A percentile compares a stretch with the other conserved stretches of the same genome.
phyloP scores from a whole-genome alignment of 495 filamentous ascomycete genomes.

The Extremus antarcticus region DNA sequence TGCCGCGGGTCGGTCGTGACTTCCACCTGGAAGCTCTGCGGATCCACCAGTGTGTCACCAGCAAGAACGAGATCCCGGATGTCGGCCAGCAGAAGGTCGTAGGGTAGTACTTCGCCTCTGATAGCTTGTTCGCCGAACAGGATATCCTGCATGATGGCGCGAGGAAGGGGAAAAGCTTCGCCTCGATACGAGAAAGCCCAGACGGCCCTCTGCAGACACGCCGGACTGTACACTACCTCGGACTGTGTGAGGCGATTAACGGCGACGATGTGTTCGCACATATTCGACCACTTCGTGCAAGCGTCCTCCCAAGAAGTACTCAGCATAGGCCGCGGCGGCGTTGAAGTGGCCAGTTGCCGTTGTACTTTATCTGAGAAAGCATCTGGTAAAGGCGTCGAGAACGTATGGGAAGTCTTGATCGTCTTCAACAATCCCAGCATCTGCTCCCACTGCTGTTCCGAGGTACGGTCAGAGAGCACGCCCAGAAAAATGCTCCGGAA shows the following conservation, averaged over 20 bases:
- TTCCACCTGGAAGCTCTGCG: slow-evolving; percentile 63
- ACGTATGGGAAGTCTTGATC: slow-evolving; percentile 43
- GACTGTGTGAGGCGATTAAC: slow-evolving; percentile 11
- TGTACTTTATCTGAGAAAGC: slow-evolving; percentile 88
- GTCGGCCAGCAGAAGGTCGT: slow-evolving; percentile 68
- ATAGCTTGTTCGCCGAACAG: slow-evolving; percentile 55
- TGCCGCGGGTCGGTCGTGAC: slow-evolving; percentile 61
- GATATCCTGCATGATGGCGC: slow-evolving; percentile 65
- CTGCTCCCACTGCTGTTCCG: neutral
- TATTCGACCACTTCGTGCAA: slow-evolving; percentile 51
- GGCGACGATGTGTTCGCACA: slow-evolving; percentile 64
- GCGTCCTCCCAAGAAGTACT: slow-evolving; percentile 57
- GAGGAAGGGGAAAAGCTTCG: slow-evolving; percentile 72
- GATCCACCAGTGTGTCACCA: slow-evolving; percentile 56
- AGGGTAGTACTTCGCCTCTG: slow-evolving; percentile 53
- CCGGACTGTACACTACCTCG: slow-evolving; percentile 37
- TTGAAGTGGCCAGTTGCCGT: slow-evolving; percentile 76
- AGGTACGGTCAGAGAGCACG: neutral
- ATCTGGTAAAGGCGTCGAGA: slow-evolving; percentile 58
- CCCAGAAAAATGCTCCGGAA: slow-evolving; percentile 41
- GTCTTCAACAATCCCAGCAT: slow-evolving; percentile 4
- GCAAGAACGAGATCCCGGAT: slow-evolving; percentile 67
- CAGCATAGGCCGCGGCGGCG: slow-evolving; percentile 79
- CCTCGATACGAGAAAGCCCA: slow-evolving; percentile 35
- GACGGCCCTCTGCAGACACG: neutral